A percentile compares a stretch with the other conserved stretches of the same genome.
Conservation (phyloP, 1,284 basidiomycete genomes). For the Ustilago crameri region DNA sequence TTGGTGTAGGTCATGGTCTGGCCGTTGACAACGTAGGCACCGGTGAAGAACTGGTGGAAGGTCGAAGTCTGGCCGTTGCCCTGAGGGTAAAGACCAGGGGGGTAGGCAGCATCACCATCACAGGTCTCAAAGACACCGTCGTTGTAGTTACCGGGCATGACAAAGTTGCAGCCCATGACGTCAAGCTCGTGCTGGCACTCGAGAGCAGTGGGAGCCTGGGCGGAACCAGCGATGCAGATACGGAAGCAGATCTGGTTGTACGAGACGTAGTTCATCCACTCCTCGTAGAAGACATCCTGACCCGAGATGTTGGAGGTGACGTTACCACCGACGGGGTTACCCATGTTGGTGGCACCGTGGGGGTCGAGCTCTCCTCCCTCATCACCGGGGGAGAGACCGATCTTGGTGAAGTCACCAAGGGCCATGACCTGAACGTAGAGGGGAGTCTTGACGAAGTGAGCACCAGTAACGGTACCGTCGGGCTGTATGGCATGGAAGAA, state of each 20-base stretch:
- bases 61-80: conserved; percentile 59
- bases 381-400: conserved; percentile 57
- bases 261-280: conserved; percentile 70
- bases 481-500: conserved; percentile 43
- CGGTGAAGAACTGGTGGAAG: conserved; percentile 64
- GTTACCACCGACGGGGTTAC: conserved; percentile 73
- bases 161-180: conserved; percentile 68
- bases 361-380: conserved; percentile 67
- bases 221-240: conserved; percentile 64
- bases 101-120: conserved; percentile 67
- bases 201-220: conserved; percentile 48
- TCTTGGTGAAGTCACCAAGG: conserved; percentile 67
- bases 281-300: conserved; percentile 71
- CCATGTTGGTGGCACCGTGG: conserved; percentile 67
- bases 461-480: conserved; percentile 65
- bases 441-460: conserved; percentile 67
- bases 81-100: conserved; percentile 63
- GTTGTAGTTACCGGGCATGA: conserved; percentile 67
- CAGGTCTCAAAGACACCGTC: conserved; percentile 63
- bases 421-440: conserved; percentile 71
- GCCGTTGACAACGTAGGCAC: conserved; percentile 49
- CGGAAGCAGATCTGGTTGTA: conserved; percentile 66
- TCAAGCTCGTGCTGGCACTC: conserved; percentile 67
- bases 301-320: conserved; percentile 72
- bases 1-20: conserved; percentile 60